Evolutionary conservation across 371 early-diverging fungal species (phyloP).

Genomic region (Parasitella parasitica): DNA sequence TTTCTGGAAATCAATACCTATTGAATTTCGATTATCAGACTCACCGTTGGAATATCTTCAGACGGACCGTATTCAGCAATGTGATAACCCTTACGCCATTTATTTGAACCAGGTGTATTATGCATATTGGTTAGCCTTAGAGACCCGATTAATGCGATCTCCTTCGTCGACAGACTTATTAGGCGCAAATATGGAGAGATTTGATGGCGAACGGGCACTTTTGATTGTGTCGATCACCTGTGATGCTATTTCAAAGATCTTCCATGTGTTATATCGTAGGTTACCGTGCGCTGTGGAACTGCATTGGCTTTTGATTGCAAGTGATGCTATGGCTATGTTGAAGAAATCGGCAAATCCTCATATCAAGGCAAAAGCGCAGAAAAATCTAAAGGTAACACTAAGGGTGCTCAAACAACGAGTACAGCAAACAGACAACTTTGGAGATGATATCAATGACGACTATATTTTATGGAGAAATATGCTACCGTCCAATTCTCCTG

Average conservation of each 20-base stretch:
- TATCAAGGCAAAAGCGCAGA: conserved; percentile 33
- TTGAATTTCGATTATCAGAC: conserved; percentile 26
- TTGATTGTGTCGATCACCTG: conserved; percentile 41
- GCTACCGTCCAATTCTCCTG: conserved; percentile 1
- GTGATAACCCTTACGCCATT: conserved; percentile 26
- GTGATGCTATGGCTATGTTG: conserved; percentile 32
- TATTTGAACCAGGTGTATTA: conserved; percentile 37
- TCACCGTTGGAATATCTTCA: conserved; percentile 36
- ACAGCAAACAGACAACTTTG: neutral
- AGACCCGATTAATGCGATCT: conserved; percentile 36
- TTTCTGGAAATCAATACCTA: conserved; percentile 38
- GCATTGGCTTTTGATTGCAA: conserved; percentile 39
- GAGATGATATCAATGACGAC: neutral
- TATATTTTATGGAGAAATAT: conserved; percentile 7
- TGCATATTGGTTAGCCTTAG: conserved; percentile 31
- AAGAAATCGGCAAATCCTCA: conserved; percentile 22
- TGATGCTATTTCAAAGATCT: conserved; percentile 40
- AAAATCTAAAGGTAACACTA: conserved; percentile 21
- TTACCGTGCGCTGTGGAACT: conserved; percentile 37
- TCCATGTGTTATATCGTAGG: conserved; percentile 23
- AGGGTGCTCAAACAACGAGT: conserved; percentile 18
- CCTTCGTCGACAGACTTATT: conserved; percentile 23
- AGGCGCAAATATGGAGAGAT: conserved; percentile 25
- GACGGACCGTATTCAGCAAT: conserved; percentile 33
- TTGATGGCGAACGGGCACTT: conserved; percentile 40